Base-by-base conservation (phyloP, 2,329 filamentous ascomycete species). In the Blastomyces emzantsi region DNA sequence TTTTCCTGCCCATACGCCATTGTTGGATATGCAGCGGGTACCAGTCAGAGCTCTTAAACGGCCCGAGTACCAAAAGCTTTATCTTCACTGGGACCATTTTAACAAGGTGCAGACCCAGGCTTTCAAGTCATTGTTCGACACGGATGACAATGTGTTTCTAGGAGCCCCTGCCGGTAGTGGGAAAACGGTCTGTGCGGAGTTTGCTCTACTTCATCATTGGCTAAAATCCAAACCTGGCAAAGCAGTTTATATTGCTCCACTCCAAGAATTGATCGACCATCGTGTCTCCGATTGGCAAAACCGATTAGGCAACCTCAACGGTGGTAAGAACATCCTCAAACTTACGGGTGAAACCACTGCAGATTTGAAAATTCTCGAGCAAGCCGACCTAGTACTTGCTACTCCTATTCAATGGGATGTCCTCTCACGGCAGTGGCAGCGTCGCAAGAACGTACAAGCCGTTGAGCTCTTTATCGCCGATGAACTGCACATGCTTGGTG, bases 21-120 rank as follows among this genome's bases (percentile, higher is more conserved):
- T 97, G 55, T 83, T 97, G 28, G 92, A 97, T 71, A 83, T 99
- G 69, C 94, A 99, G 73, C 90, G 92, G 28, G 82, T 97, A 30
- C 92, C 93, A 0, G 88, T 97, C 36, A 87, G 91, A 55, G 92
- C 93, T 0, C 78, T 99, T 63, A 97, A 97, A 81, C 84, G 85
- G 25, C 86, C 90, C 66, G 92, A 96, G 66, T 96, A 90, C 71
- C 83, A 89, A 65, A 83, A 84, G 30, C 79, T 99, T 25, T 99
- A 97, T 73, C 87, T 90, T 3, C 82, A 88, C 39, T 95, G 91
- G 87, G 83, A 86, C 63, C 86, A 90, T 66, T 99, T 99, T 82
- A 99, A 99, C 80, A 94, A 94, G 74, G 90, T 99, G 15, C 95
- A 99, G 76, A 97, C 94, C 0, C 94, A 99, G 74, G 90, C 91